A percentile compares a stretch with the other conserved stretches of the same genome.
Evolutionary conservation across 1,284 basidiomycete genomes (phyloP).

Genomic region (Tylopilus sp.): DNA sequence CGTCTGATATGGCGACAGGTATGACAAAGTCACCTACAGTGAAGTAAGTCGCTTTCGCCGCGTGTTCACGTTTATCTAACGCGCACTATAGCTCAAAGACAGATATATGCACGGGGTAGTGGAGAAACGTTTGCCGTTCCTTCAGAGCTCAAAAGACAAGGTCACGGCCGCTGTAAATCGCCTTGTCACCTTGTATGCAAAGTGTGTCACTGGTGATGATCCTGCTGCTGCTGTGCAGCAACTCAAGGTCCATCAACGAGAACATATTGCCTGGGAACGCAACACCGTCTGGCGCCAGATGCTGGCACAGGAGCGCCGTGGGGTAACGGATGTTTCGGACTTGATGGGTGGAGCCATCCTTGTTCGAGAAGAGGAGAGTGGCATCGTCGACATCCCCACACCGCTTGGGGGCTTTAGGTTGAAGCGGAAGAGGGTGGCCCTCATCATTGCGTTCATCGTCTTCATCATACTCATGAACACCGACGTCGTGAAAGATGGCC

Average conservation of each 20-base stretch:
- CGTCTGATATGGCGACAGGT: slow-evolving; percentile 44
- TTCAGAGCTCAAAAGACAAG: slow-evolving; percentile 56
- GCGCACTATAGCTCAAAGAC: slow-evolving; percentile 65
- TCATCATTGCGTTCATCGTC: slow-evolving; percentile 53
- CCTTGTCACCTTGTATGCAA: slow-evolving; percentile 78
- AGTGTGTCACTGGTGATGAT: slow-evolving; percentile 83
- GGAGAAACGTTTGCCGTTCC: slow-evolving; percentile 70
- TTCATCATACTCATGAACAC: slow-evolving; percentile 63
- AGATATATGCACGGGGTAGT: slow-evolving; percentile 77
- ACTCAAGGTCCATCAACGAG: slow-evolving; percentile 84
- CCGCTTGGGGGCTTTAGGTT: slow-evolving; percentile 64
- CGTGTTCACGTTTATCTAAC: not conserved
- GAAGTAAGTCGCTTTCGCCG: slow-evolving; percentile 40
- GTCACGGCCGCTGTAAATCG: slow-evolving; percentile 60
- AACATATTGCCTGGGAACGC: slow-evolving; percentile 92
- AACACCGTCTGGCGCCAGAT: slow-evolving; percentile 98
- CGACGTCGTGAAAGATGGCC: slow-evolving; percentile 52
- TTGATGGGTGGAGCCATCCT: slow-evolving; percentile 48
- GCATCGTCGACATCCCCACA: slow-evolving; percentile 52
- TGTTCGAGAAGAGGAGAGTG: slow-evolving; percentile 50
- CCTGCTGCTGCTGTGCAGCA: slow-evolving; percentile 71
- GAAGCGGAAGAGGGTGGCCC: slow-evolving; percentile 59
- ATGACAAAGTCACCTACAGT: slow-evolving; percentile 91
- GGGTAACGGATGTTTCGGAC: slow-evolving; percentile 45
- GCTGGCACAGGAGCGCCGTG: slow-evolving; percentile 85